Evolutionary conservation across 768 basidiomycete species (phyloP), one percentile per base, ranked within the genome.

Genomic region (Termitomyces sp.): DNA sequence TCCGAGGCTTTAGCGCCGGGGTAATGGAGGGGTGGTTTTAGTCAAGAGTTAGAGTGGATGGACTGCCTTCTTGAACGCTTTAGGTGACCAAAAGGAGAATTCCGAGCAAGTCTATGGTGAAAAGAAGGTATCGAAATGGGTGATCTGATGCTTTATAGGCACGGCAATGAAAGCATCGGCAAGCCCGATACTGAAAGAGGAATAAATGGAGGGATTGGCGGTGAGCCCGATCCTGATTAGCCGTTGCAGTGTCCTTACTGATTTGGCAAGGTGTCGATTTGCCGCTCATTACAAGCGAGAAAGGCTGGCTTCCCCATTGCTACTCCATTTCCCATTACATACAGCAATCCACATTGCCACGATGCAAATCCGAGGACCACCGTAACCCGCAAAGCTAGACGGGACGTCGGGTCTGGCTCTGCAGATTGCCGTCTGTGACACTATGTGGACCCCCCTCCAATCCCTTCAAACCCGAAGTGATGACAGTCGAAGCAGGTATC

Each of bases 201-300:
- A 14, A 54, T 51, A n/a, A 40, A 60, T 44, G 54, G 56, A 59
- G 66, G 66, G 72, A 71, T 71, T 71, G 68, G 70, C 69, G 69
- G 64, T 63, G 63, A 46, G 38, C 46, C 35, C 54, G 58, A 60
- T 58, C 42, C 56, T 46, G 53, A 53, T 50, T 44, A 58, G 32
- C 53, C 56, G 60, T 53, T 32, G 43, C 53, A 46, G 41, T 57
- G 54, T 59, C 45, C 47, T 51, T 49, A 59, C 54, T 38, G 34
- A 57, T 54, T 52, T 32, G 59, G 59, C 53, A 52, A 59, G 35
- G 25, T 46, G 42, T 62, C 67, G 66, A 72, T 66, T 67, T 67
- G 65, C 66, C 61, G 70, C 67, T 64, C 54, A 50, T 60, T 64
- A 43, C 57, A 44, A 38, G 46, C 34, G 4, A 50, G 17, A 37